Conservation (phyloP, 768 basidiomycete species). For the Termitomyces sp. region DNA sequence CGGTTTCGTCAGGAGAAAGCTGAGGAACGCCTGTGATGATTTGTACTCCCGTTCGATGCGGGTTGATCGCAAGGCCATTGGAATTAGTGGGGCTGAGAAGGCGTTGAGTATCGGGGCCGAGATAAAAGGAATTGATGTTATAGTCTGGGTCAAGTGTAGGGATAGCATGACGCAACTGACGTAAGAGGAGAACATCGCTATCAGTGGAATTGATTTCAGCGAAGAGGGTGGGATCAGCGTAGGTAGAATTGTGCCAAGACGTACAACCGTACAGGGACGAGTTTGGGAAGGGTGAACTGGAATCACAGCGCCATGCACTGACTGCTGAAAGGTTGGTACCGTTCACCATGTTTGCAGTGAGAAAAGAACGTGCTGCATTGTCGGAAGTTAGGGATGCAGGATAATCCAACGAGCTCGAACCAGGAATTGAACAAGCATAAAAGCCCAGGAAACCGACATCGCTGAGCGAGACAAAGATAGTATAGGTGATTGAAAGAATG, state of each 20-base stretch:
- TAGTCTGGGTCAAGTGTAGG: not conserved
- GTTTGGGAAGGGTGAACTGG: not conserved
- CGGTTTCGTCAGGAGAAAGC: constrained; percentile 5
- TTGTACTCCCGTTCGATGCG: constrained; percentile 13
- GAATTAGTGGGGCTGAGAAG: constrained; percentile 7
- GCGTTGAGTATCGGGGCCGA: constrained; percentile 13
- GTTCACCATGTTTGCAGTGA: constrained; percentile 8
- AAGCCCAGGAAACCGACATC: constrained; percentile 14
- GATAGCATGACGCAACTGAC: constrained; percentile 9
- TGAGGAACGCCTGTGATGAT: constrained; percentile 19
- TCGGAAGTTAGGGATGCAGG: constrained; percentile 16
- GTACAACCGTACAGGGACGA: constrained; percentile 13
- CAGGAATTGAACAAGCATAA: constrained; percentile 12
- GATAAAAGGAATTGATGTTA: constrained; percentile 14
- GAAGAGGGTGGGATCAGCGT: constrained; percentile 16
- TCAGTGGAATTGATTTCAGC: constrained; percentile 18
- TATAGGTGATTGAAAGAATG: constrained; percentile 11
- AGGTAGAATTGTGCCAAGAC: constrained; percentile 20
- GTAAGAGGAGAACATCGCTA: constrained; percentile 19
- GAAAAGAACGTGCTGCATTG: constrained; percentile 10
- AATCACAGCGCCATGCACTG: constrained; percentile 11
- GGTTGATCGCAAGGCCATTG: constrained; percentile 14
- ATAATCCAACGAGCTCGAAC: constrained; percentile 10
- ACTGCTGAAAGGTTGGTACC: constrained; percentile 9
- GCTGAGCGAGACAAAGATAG: constrained; percentile 12